Base-by-base conservation (phyloP, 192 early-diverging fungal genomes). In the Radiomyces spectabilis region DNA sequence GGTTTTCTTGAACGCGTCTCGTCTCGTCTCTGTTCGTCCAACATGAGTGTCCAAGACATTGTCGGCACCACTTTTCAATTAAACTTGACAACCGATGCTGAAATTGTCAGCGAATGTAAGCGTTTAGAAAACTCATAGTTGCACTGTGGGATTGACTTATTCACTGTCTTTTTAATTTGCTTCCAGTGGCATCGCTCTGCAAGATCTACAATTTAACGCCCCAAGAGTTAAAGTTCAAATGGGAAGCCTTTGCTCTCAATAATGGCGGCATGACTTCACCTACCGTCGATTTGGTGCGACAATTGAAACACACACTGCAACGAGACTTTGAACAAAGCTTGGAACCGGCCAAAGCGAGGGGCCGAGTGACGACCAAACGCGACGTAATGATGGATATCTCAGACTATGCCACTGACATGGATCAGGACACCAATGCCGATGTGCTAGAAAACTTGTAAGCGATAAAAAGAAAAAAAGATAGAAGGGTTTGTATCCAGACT, bases 221-320 rank as follows among this genome's bases (percentile, higher is more conserved):
- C 3, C 37, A 53, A 47, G 58, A 61, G 24, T 32, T 68, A 27
- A 49, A 41, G 42, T 51, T 56, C 21, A 68, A 68, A 45, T 68
- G 66, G 66, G 66, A 68, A 34, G 57, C 66, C 0, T 68, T 62
- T 41, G 47, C 55, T 0, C 35, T 68, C 7, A 47, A 37, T 16
- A 35, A 37, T 35, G 26, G 25, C 10, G 32, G 42, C 33, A 41
- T 33, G 19, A 53, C 55, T 1, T 22, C n/a, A 26, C 66, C 59
- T 19, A 68, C 66, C 18, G 21, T 53, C 9, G 48, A 40, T 10
- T 41, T 57, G 29, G 7, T 68, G 2, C 22, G 55, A 4, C 59
- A 62, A 18, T 44, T 68, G 5, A 50, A 52, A 8, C 24, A 22
- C 0, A 50, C 48, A 0, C 30, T 66, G 16, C 63, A 66, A 25